phyloP scores from a whole-genome alignment of 192 early-diverging fungal species.

The Blastocladiella britannica region DNA sequence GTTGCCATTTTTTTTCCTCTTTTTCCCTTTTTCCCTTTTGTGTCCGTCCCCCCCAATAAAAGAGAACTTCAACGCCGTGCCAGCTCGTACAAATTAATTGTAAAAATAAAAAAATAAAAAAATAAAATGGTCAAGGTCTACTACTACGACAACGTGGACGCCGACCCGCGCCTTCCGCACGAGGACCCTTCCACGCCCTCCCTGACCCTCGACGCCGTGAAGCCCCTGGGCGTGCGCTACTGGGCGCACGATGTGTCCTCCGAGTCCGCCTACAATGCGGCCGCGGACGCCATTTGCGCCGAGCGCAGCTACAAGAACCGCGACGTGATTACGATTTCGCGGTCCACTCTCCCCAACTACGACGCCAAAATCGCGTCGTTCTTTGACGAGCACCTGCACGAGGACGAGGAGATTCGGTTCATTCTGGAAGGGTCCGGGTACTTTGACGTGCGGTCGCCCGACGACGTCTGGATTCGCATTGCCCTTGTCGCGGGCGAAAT shows the following conservation, averaged over 20 bases:
- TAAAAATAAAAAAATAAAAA: too few relatives aligned
- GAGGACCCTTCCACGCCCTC: conserved; percentile 39
- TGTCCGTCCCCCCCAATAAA: too few relatives aligned
- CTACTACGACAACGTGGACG: conserved; percentile 32
- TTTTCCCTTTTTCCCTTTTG: too few relatives aligned
- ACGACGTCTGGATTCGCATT: conserved; percentile 77
- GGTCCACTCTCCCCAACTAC: conserved; percentile 59
- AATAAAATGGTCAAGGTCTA: conserved; percentile 19
- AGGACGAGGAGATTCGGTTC: conserved; percentile 93
- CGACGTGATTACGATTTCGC: conserved; percentile 70
- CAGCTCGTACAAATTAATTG: too few relatives aligned
- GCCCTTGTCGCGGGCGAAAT: conserved; percentile 45
- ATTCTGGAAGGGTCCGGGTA: conserved; percentile 79
- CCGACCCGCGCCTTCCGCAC: conserved; percentile 63
- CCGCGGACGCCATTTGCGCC: conserved; percentile 43
- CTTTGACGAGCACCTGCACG: conserved; percentile 84
- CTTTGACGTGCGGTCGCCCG: conserved; percentile 55
- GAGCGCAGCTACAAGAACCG: conserved; percentile 80
- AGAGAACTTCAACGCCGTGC: too few relatives aligned
- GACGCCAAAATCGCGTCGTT: conserved; percentile 85
- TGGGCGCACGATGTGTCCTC: conserved; percentile 30
- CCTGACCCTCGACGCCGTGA: conserved; percentile 46
- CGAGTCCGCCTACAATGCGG: conserved; percentile 25
- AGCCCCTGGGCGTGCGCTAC: conserved; percentile 51
- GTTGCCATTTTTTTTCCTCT: too few relatives aligned